These are phyloP conservation scores for Calonectria hongkongensis DNA, from an alignment of 2,329 filamentous ascomycete genomes.

Conservation along the genomic window DNA sequence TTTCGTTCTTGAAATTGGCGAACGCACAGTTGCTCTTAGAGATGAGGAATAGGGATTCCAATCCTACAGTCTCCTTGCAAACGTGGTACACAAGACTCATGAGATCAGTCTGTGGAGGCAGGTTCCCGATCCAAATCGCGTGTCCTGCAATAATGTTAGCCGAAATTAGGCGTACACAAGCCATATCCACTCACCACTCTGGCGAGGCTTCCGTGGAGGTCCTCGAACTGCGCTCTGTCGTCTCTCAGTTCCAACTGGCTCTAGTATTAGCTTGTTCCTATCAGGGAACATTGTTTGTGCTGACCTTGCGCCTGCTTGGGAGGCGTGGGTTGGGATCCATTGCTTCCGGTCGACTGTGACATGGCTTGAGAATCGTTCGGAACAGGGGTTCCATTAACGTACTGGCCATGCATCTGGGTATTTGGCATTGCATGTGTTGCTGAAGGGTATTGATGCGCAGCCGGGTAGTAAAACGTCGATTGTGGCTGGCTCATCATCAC, in stretches of 20 bases:
- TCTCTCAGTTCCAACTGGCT: constrained; percentile 47
- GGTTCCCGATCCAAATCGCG: constrained; percentile 96
- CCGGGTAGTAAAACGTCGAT: constrained; percentile 67
- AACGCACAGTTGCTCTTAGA: constrained; percentile 98
- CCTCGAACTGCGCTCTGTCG: constrained; percentile 57
- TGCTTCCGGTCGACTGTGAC: constrained; percentile 42
- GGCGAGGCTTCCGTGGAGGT: constrained; percentile 67
- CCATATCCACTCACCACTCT: constrained; percentile 72
- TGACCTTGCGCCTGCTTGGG: constrained; percentile 52
- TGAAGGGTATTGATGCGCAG: constrained; percentile 62
- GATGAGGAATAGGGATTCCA: constrained; percentile 94
- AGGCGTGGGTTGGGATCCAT: constrained; percentile 33
- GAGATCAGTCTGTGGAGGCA: constrained; percentile 88
- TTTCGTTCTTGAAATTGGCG: constrained; percentile 92
- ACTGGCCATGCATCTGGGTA: constrained; percentile 61
- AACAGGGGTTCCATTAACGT: constrained; percentile 52
- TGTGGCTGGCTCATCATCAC: constrained; percentile 66
- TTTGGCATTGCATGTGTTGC: constrained; percentile 55
- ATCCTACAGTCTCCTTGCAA: constrained; percentile 83
- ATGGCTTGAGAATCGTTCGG: constrained; percentile 54
- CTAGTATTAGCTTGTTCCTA: constrained; percentile 45
- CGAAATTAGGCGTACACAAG: constrained; percentile 38
- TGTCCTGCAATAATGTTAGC: constrained; percentile 73
- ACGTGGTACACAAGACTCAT: constrained; percentile 94
- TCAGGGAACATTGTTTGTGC: constrained; percentile 38